Evolutionary conservation across 176 grass and related monocot species (phyloP).

Genomic region (Elaeis guineensis): DNA sequence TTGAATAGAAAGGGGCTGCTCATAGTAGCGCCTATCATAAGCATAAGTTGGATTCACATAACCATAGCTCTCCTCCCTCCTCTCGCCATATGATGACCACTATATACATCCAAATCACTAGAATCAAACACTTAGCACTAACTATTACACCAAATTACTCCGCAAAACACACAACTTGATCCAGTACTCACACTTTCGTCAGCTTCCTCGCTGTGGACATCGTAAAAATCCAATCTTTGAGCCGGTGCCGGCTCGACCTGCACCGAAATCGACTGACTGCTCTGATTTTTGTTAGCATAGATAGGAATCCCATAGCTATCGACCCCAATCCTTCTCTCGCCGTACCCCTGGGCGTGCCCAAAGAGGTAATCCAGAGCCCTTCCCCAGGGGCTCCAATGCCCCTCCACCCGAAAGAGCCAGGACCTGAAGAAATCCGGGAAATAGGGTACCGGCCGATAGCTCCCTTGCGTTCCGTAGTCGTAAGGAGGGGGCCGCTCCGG

Average conservation of each 20-base stretch:
- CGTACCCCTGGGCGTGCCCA: constrained; percentile 75
- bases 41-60: constrained; percentile 14
- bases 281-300: constrained; percentile 66
- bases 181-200: constrained; percentile 38
- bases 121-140: too few species aligned
- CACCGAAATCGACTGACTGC: constrained; percentile 33
- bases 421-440: constrained; percentile 50
- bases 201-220: constrained; percentile 9
- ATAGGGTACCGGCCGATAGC: constrained; percentile 28
- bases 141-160: constrained; percentile 10
- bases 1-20: constrained; percentile 22
- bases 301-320: constrained; percentile 55
- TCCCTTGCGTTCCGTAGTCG: constrained; percentile 24
- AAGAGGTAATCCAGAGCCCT: constrained; percentile 79
- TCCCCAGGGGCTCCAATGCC: constrained; percentile 51
- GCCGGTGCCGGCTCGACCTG: constrained; percentile 40
- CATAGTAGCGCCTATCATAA: constrained; percentile 22
- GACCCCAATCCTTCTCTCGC: constrained; percentile 47
- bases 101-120: background rate
- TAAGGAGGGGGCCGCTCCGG: constrained; percentile 7
- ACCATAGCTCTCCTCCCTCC: background rate
- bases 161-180: background rate
- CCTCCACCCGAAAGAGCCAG: constrained; percentile 40
- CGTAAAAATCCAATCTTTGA: constrained; percentile 34
- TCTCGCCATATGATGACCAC: background rate